A percentile compares a stretch with the other conserved stretches of the same genome.
Evolutionary conservation across 1,139 yeast genomes (phyloP).

Genomic region (Suhomyces atakaporum): DNA sequence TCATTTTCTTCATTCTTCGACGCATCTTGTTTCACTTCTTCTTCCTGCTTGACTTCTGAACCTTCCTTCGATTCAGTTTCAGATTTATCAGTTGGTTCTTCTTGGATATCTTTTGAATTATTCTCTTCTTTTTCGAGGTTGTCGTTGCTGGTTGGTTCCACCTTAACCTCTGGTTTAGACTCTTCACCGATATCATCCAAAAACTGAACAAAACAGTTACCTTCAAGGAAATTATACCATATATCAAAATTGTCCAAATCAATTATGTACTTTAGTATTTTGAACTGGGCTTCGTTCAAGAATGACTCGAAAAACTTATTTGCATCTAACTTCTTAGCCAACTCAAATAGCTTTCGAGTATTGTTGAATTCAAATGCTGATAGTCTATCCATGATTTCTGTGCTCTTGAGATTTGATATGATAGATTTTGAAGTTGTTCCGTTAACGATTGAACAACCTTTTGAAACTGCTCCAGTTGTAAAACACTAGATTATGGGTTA

Average conservation of each 20-base stretch:
- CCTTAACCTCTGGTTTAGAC: conserved; percentile 1
- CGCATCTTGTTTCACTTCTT: conserved; percentile 12
- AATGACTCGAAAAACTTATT: conserved; percentile 57
- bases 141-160: conserved; percentile 1
- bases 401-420: too few relatives aligned
- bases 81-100: too few relatives aligned
- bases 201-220: conserved; percentile 46
- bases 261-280: conserved; percentile 50
- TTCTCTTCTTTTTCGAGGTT: conserved; percentile 9
- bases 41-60: too few relatives aligned
- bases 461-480: too few relatives aligned
- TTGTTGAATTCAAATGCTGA: conserved; percentile 47
- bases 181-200: conserved; percentile 13
- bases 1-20: conserved; percentile 9
- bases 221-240: conserved; percentile 59
- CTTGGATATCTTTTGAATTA: conserved; percentile 12
- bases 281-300: conserved; percentile 62
- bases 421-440: conserved; percentile 1
- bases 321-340: conserved; percentile 51
- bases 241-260: conserved; percentile 33
- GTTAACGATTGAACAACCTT: too few relatives aligned
- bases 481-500: too few relatives aligned
- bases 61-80: too few relatives aligned
- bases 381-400: conserved; percentile 46
- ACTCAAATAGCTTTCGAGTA: conserved; percentile 39